phyloP scores from a whole-genome alignment of 1,139 yeast genomes.

The Hanseniaspora uvarum region DNA sequence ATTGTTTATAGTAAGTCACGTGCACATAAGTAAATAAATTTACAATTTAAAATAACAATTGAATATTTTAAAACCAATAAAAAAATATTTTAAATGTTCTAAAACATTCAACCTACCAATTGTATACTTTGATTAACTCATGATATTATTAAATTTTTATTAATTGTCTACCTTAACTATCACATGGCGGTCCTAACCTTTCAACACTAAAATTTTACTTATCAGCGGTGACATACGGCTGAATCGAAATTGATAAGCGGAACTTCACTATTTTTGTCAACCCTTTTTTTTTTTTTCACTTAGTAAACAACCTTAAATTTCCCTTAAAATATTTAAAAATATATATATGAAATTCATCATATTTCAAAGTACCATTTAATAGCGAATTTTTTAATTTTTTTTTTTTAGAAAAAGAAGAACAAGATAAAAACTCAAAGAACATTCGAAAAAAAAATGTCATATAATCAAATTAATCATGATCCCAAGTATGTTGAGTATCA shows the following conservation, averaged over 20 bases:
- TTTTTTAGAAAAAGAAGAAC: background rate
- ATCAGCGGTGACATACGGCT: background rate
- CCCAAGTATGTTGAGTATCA: constrained; percentile 82
- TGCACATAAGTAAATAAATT: background rate
- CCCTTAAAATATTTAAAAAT: background rate
- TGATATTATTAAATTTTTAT: too few species aligned
- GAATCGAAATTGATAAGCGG: background rate
- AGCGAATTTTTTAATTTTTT: background rate
- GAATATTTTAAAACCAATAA: background rate
- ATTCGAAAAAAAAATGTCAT: constrained; percentile 20
- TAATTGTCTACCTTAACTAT: too few species aligned
- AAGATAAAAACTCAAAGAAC: background rate
- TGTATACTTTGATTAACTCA: too few species aligned
- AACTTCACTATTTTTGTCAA: background rate
- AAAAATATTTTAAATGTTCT: too few species aligned
- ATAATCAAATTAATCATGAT: constrained; percentile 38
- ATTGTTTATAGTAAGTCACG: background rate
- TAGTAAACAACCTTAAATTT: background rate
- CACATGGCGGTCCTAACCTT: too few species aligned
- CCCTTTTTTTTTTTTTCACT: background rate
- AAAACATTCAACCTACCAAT: too few species aligned
- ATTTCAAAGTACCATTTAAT: background rate
- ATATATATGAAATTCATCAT: too few species aligned
- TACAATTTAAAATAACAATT: background rate
- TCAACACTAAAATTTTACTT: too few species aligned